Percentiles rank a stretch among this genome's conserved stretches.
These are phyloP conservation scores for Ruellia speciosa DNA, from an alignment of 305 asterid species.

Conservation along the genomic window DNA sequence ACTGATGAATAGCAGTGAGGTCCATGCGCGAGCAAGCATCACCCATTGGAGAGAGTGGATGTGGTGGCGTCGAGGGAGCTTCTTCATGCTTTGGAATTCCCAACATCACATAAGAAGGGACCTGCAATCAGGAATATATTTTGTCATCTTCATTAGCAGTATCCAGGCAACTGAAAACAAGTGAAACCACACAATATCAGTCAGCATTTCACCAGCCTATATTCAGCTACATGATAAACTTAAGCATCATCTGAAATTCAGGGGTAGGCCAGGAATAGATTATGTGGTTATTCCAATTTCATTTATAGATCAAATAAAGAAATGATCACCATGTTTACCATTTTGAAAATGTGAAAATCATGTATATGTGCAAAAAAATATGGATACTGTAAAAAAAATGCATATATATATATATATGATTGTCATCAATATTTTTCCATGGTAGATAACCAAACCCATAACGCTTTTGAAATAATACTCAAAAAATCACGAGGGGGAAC, in stretches of 20 bases:
- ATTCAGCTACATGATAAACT: background rate
- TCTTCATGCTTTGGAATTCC: conserved; percentile 82
- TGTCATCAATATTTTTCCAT: no score
- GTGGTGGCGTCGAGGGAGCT: conserved; percentile 79
- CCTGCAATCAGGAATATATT: conserved; percentile 34
- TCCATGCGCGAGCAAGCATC: conserved; percentile 98
- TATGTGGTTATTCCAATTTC: background rate
- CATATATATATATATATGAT: no score
- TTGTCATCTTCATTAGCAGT: conserved; percentile 9
- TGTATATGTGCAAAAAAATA: background rate
- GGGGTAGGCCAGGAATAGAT: background rate
- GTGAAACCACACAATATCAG: conserved; percentile 5
- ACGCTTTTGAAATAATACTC: no score
- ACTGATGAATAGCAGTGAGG: conserved; percentile 93
- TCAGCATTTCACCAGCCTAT: conserved; percentile 3
- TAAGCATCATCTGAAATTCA: background rate
- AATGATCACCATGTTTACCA: background rate
- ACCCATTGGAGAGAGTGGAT: conserved; percentile 90
- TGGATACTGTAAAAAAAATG: no score
- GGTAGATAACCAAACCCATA: no score
- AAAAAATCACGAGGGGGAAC: no score
- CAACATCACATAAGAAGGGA: conserved; percentile 84
- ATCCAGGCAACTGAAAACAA: background rate
- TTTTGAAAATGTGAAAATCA: background rate
- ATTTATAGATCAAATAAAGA: background rate